A percentile compares a stretch with the other conserved stretches of the same genome.
phyloP scores from a whole-genome alignment of 768 basidiomycete genomes.

The Psilocybe cubensis region DNA sequence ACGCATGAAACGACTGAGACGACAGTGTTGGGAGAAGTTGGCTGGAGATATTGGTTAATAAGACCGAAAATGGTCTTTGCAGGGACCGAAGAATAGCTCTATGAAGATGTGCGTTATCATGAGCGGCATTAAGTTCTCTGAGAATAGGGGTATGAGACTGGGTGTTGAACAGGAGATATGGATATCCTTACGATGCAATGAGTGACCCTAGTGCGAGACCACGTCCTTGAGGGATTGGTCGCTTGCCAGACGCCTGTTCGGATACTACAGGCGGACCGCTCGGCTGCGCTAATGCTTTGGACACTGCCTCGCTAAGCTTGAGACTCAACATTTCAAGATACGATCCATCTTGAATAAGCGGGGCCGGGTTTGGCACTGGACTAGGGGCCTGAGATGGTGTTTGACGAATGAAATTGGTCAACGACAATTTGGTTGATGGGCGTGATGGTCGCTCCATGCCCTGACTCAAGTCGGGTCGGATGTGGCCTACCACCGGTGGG shows the following conservation, averaged over 20 bases:
- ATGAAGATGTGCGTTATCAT: constrained; percentile 64
- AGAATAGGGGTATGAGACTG: constrained; percentile 9
- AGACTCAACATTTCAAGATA: constrained; percentile 78
- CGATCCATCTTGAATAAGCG: constrained; percentile 75
- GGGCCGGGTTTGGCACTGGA: constrained; percentile 38
- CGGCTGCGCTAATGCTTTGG: constrained; percentile 73
- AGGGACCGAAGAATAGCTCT: constrained; percentile 74
- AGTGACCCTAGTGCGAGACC: constrained; percentile 68
- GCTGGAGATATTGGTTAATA: constrained; percentile 70
- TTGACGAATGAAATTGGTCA: constrained; percentile 61
- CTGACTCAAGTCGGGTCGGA: constrained; percentile 40
- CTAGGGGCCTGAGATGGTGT: constrained; percentile 46
- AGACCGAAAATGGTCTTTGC: constrained; percentile 76
- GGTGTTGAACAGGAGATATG: constrained; percentile 5
- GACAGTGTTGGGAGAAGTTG: constrained; percentile 69
- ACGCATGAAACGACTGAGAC: constrained; percentile 60
- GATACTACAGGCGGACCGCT: constrained; percentile 49
- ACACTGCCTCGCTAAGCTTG: constrained; percentile 81
- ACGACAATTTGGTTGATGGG: constrained; percentile 59
- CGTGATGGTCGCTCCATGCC: constrained; percentile 49
- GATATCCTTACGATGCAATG: constrained; percentile 66
- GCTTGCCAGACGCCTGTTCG: constrained; percentile 67
- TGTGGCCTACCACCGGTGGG: constrained; percentile 35
- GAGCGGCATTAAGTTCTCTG: constrained; percentile 72
- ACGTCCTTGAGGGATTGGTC: constrained; percentile 75